These are phyloP conservation scores for Scytalidium lignicola DNA, from an alignment of 2,329 filamentous ascomycete species.

Conservation along the genomic window DNA sequence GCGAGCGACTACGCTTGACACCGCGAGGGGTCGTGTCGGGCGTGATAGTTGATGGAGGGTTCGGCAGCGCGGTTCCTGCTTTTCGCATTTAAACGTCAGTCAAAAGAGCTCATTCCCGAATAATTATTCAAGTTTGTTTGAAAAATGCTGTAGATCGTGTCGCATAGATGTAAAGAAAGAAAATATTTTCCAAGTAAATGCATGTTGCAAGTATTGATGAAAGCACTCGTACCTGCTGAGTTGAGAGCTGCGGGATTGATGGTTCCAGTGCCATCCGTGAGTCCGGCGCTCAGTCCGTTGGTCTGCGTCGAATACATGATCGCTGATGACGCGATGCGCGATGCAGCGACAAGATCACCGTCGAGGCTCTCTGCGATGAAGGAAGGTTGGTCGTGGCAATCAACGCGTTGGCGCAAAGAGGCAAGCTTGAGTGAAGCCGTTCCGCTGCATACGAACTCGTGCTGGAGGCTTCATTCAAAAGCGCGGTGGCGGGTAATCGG, in stretches of 20 bases:
- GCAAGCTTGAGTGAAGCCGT: slow-evolving; percentile 9
- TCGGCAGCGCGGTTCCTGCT: slow-evolving; percentile 21
- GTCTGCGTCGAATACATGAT: slow-evolving; percentile 57
- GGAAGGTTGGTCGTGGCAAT: slow-evolving; percentile 9
- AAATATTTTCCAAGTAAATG: slow-evolving; percentile 8
- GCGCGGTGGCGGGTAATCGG: slow-evolving; percentile 5
- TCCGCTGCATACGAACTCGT: slow-evolving; percentile 9
- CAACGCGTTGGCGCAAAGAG: slow-evolving; percentile 20
- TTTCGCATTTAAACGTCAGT: slow-evolving; percentile 15
- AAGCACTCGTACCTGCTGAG: slow-evolving; percentile 61
- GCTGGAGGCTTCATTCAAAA: slow-evolving; percentile 9
- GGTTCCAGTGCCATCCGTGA: slow-evolving; percentile 73
- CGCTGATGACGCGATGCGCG: slow-evolving; percentile 18
- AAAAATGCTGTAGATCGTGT: neutral
- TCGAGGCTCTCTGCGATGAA: slow-evolving; percentile 10
- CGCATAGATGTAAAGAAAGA: slow-evolving; percentile 7
- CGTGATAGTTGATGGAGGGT: slow-evolving; percentile 38
- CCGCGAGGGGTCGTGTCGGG: slow-evolving; percentile 57
- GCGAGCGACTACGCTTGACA: slow-evolving; percentile 70
- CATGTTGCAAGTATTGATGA: slow-evolving; percentile 15
- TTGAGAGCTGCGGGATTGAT: slow-evolving; percentile 88
- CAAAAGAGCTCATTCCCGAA: slow-evolving; percentile 8
- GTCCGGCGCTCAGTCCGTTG: slow-evolving; percentile 49
- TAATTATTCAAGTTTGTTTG: neutral
- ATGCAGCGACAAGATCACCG: slow-evolving; percentile 39